Evolutionary conservation across 306 rosid genomes (phyloP).

Genomic region (Calophaca sinica): DNA sequence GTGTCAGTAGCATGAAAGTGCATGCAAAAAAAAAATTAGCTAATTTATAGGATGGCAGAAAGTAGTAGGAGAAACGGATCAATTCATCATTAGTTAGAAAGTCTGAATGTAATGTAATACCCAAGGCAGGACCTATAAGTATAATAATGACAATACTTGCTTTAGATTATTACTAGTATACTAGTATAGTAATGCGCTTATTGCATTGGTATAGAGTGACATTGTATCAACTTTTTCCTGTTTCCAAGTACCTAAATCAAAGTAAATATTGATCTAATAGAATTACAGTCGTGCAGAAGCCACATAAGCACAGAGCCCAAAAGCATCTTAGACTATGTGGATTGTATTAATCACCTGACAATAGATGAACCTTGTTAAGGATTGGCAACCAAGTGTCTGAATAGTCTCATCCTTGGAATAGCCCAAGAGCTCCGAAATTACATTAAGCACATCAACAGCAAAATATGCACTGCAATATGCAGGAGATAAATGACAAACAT

Average conservation of each 20-base stretch:
- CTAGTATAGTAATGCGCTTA: too few relatives aligned
- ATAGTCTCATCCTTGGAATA: conserved; percentile 78
- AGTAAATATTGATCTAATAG: neutral
- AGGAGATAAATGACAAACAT: conserved; percentile 1
- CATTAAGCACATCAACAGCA: conserved; percentile 79
- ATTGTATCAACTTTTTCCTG: conserved; percentile 6
- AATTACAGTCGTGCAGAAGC: conserved; percentile 17
- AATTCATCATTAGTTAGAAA: conserved; percentile 1
- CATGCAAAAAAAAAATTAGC: conserved; percentile 16
- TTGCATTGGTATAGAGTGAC: too few relatives aligned
- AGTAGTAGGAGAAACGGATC: neutral
- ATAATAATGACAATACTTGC: neutral
- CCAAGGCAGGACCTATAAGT: conserved; percentile 24
- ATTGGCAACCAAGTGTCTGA: conserved; percentile 85
- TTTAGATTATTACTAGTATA: neutral
- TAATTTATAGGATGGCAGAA: conserved; percentile 1
- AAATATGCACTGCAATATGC: conserved; percentile 78
- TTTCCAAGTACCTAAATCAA: conserved; percentile 2
- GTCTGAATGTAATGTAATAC: neutral
- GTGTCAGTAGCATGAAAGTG: conserved; percentile 39
- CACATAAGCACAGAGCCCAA: conserved; percentile 22
- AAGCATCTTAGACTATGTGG: neutral
- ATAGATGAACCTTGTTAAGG: conserved; percentile 77
- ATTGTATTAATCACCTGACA: conserved; percentile 66
- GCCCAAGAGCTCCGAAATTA: conserved; percentile 75